A percentile compares a stretch with the other conserved stretches of the same genome.
Evolutionary conservation across 1,139 yeast species (phyloP).

Genomic region (Candida freyschussii): DNA sequence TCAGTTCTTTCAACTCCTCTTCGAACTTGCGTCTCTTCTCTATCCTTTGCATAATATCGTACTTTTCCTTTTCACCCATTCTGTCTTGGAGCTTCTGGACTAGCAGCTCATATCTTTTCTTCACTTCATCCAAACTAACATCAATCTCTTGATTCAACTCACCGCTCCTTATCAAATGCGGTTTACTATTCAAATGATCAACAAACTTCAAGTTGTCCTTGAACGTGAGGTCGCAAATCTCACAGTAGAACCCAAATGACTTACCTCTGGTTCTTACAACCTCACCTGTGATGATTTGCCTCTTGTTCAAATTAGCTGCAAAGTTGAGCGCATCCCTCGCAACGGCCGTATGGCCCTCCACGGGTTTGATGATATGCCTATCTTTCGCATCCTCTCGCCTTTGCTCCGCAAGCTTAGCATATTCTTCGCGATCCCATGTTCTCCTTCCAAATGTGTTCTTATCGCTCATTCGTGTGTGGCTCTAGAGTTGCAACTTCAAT

Average conservation of each 20-base stretch:
- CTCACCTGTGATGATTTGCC: conserved; percentile 38
- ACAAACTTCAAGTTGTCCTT: conserved; percentile 76
- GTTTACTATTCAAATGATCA: conserved; percentile 77
- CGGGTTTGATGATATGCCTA: background rate
- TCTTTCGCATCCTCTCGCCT: conserved; percentile 17
- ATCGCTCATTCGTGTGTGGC: conserved; percentile 11
- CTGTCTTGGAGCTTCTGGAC: conserved; percentile 21
- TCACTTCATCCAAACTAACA: conserved; percentile 33
- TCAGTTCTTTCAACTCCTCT: conserved; percentile 31
- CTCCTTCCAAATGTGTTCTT: conserved; percentile 49
- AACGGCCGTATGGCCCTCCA: conserved; percentile 9
- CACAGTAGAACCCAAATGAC: conserved; percentile 80
- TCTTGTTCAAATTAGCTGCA: conserved; percentile 39
- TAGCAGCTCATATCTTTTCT: conserved; percentile 22
- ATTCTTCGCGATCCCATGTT: conserved; percentile 67
- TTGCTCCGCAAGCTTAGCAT: conserved; percentile 43
- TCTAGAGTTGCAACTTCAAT: no score
- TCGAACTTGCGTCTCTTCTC: conserved; percentile 40
- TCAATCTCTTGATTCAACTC: conserved; percentile 31
- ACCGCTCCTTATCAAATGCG: conserved; percentile 42
- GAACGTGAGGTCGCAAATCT: conserved; percentile 70
- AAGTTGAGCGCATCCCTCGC: conserved; percentile 32
- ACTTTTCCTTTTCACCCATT: conserved; percentile 26
- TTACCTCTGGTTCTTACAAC: conserved; percentile 47
- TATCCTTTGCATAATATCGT: conserved; percentile 42